These are phyloP conservation scores for Pestalotiopsis sp. DNA, from an alignment of 2,329 filamentous ascomycete species.

Conservation along the genomic window DNA sequence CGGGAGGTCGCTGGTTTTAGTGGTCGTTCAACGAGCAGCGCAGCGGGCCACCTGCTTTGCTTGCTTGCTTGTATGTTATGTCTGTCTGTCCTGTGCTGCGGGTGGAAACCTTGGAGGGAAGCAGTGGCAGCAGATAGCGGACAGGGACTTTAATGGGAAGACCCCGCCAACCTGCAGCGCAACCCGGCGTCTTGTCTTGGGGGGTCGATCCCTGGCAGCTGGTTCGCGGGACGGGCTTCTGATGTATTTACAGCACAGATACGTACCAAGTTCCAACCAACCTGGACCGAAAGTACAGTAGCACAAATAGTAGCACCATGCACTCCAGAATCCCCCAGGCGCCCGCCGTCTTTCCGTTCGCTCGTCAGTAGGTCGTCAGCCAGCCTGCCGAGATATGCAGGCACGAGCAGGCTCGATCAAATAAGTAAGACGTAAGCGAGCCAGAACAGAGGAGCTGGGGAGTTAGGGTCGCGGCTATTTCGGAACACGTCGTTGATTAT, in stretches of 20 bases:
- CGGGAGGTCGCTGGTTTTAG: not conserved
- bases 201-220: not conserved
- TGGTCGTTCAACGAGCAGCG: not conserved
- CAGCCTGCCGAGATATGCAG: not conserved
- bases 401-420: not conserved
- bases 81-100: slow-evolving; percentile 14
- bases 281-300: too few relatives aligned
- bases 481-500: not conserved
- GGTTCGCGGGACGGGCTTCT: not conserved
- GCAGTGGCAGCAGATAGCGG: not conserved
- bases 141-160: not conserved
- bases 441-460: not conserved
- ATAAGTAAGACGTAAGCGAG: not conserved
- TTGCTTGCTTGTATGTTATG: not conserved
- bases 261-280: not conserved
- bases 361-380: not conserved
- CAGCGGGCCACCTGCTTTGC: not conserved
- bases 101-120: slow-evolving; percentile 17
- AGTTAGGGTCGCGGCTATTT: not conserved
- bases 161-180: not conserved
- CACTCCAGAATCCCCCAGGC: not conserved
- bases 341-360: not conserved
- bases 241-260: not conserved
- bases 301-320: not conserved
- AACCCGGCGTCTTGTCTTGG: not conserved